These are phyloP conservation scores for Cotoneaster glaucophyllus DNA, from an alignment of 306 rosid genomes.

Conservation along the genomic window DNA sequence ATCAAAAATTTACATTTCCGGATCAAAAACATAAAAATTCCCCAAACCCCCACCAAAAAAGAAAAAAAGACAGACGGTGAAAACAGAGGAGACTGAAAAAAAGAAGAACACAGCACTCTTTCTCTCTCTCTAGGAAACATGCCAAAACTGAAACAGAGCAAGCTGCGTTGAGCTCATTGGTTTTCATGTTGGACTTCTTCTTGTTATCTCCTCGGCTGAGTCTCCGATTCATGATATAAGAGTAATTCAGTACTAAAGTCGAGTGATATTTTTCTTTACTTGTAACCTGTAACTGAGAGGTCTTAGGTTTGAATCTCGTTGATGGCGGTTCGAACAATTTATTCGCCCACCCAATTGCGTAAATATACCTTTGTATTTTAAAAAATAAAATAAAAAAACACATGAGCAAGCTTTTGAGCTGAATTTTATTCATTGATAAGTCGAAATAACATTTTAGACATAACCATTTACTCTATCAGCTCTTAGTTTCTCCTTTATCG, in stretches of 20 bases:
- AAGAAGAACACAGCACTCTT: not conserved
- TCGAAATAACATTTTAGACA: too few species aligned
- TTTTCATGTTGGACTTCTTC: not conserved
- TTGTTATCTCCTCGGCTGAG: not conserved
- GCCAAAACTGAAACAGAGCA: not conserved
- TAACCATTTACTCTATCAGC: too few species aligned
- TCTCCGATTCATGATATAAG: not conserved
- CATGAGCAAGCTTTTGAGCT: not conserved
- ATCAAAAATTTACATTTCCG: constrained; percentile 40
- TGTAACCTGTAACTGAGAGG: too few species aligned
- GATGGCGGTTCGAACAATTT: too few species aligned
- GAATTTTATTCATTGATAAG: not conserved
- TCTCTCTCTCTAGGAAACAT: not conserved
- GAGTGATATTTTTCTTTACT: too few species aligned
- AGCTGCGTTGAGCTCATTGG: constrained; percentile 19
- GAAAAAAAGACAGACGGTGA: not conserved
- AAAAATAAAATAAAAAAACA: not conserved
- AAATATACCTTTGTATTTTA: too few species aligned
- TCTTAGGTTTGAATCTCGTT: too few species aligned
- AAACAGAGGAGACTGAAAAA: not conserved
- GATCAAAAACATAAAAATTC: constrained; percentile 13
- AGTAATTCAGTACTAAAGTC: too few species aligned
- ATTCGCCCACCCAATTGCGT: too few species aligned
- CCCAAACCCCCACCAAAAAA: not conserved
- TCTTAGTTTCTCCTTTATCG: too few species aligned